Base-by-base conservation (phyloP, 176 grass and related monocot species). In the Sorghum bicolor region DNA sequence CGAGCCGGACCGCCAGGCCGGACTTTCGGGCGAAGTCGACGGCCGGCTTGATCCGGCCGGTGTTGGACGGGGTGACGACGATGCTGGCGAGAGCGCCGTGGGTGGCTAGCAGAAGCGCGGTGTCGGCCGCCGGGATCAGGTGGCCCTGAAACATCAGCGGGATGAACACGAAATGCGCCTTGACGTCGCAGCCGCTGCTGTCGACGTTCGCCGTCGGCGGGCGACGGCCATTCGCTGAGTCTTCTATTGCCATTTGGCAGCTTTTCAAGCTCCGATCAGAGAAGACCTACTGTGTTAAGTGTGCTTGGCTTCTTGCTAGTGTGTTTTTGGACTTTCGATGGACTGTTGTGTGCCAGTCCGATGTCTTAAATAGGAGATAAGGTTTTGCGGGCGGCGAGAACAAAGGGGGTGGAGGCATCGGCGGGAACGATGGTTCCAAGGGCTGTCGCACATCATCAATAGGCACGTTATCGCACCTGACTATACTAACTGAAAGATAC, bases 61-160 rank as follows among this genome's bases (percentile, higher is more conserved):
- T 75, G 81, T 85, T 83, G 74, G 30, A 74, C 53, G 60, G 82
- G 76, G 92, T 94, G 57, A 76, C 73, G 20, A 91, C 84, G 68
- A 94, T 24, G 92, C 52, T 94, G 47, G 77, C 74, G 1, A 67
- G 10, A 22, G 77, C 83, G 43, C 88, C 86, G 72, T 83, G 85
- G 17, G 71, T 60, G 20, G 92, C 88, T 8, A 94, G 78, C n/a
- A 91, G 82, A 36, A 81, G 47, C 22, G 87, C 88, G 0, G 85
- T 91, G 78, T 88, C 88, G 16, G 88, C 70, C 13, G 86, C 60
- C 19, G 91, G 88, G 43, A 93, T 93, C 10, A 93, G 58, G 34
- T 93, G 88, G 7, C 88, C 91, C 83, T 88, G 76, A 26, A 76
- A 86, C 80, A 87, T 81, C 30, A 93, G 33, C 58, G 91, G 91